Base-by-base conservation (phyloP, 2,329 filamentous ascomycete species). In the Parasarocladium wereldwijsianum region DNA sequence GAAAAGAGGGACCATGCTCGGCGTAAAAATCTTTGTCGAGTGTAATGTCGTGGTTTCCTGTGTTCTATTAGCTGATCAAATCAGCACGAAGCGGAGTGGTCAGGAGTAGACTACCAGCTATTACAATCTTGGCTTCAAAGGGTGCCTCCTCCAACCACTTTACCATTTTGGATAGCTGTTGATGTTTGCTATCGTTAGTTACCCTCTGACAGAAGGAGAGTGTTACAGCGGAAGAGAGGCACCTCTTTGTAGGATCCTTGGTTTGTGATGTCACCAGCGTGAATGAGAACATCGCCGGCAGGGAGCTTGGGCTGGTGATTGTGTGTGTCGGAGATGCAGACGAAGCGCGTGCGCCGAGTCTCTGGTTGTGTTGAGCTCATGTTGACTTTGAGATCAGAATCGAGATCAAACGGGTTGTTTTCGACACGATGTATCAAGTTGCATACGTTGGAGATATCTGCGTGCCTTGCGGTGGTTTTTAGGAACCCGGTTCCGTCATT, bases 311-410 rank as follows among this genome's bases (percentile, higher is more conserved):
- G 59, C 3, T 62, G 61, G 39, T 58, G 63, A 46, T 81, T 81
- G 51, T 85, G 78, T 2, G 78, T 85, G 51, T 86, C 80, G 4
- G 79, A 80, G 33, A 85, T 64, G 52, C 77, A 83, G 31, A 85
- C 76, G 34, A 85, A 65, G 36, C 78, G 66, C 5, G 76, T 74
- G 37, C 64, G 55, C 31, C 61, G 51, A 10, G 37, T 13, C 23
- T 27, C 31, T 10, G 34, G 24, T 17, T 31, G 12, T 15, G 38
- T 24, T 37, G n/a, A n/a, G n/a, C n/a, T n/a, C n/a, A n/a, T n/a
- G n/a, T n/a, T n/a, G n/a, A n/a, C n/a, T n/a, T n/a, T n/a, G n/a
- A n/a, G n/a, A n/a, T n/a, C n/a, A n/a, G n/a, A n/a, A n/a, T n/a
- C n/a, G n/a, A n/a, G n/a, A n/a, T n/a, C n/a, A n/a, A n/a, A n/a